phyloP scores from a whole-genome alignment of 176 grass and related monocot genomes.

The Rhipidocladum racemiflorum region DNA sequence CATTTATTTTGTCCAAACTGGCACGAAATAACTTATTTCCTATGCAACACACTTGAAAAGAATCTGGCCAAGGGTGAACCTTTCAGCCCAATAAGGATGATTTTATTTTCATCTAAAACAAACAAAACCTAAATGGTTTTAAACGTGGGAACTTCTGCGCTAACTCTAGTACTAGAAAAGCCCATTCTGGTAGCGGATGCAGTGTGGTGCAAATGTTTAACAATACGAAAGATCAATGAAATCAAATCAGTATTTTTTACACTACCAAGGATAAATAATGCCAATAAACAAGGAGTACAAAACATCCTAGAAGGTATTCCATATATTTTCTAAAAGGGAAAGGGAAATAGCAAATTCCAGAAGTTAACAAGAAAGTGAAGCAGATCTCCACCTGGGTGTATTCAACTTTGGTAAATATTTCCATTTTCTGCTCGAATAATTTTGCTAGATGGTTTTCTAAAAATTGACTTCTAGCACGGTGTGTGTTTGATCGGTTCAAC shows the following conservation, averaged over 20 bases:
- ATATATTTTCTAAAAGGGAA: constrained; percentile 11
- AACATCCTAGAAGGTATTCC: constrained; percentile 10
- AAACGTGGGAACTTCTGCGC: not conserved
- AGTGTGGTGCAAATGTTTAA: constrained; percentile 13
- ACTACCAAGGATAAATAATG: not conserved
- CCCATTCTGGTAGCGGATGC: not conserved
- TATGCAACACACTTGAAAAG: not conserved
- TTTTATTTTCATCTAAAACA: not conserved
- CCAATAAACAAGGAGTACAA: constrained; percentile 21
- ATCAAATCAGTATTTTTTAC: constrained; percentile 20
- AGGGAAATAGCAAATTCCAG: constrained; percentile 5
- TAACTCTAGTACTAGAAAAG: not conserved
- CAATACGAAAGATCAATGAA: constrained; percentile 9
- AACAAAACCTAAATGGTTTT: not conserved
- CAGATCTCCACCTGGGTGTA: constrained; percentile 74
- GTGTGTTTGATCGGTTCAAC: constrained; percentile 69
- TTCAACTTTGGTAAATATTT: constrained; percentile 99
- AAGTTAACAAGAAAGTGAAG: constrained; percentile 12
- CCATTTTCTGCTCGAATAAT: constrained; percentile 99
- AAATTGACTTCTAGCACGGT: constrained; percentile 90
- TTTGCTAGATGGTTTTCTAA: constrained; percentile 97
- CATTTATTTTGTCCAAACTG: not conserved
- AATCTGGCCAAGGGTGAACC: not conserved
- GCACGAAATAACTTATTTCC: not conserved
- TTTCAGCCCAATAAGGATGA: not conserved